Evolutionary conservation across 805 yeast genomes (phyloP).

Genomic region (Lachancea dasiensis): DNA sequence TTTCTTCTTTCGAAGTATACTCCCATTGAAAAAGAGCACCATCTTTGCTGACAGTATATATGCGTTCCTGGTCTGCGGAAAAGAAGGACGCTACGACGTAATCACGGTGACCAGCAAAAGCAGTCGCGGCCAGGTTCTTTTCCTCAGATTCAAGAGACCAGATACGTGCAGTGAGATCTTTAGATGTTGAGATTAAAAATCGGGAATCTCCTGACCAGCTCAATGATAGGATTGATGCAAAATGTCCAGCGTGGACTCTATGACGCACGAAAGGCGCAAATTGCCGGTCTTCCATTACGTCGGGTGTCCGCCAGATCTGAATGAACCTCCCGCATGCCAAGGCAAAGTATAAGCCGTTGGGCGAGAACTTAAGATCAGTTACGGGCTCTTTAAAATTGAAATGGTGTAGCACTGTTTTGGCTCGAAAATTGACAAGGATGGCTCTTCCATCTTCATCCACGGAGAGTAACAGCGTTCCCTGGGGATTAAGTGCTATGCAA

Average conservation of each 20-base stretch:
- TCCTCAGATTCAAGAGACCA: slow-evolving; percentile 70
- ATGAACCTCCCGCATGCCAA: slow-evolving; percentile 74
- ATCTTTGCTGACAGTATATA: slow-evolving; percentile 88
- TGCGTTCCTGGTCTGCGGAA: slow-evolving; percentile 78
- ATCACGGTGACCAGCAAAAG: slow-evolving; percentile 90
- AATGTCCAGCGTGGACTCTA: slow-evolving; percentile 89
- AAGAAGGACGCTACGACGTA: slow-evolving; percentile 84
- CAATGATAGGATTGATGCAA: slow-evolving; percentile 66
- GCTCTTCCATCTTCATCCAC: slow-evolving; percentile 93
- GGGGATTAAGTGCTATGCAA: slow-evolving; percentile 75
- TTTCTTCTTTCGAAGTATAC: slow-evolving; percentile 52
- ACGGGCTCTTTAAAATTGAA: slow-evolving; percentile 86
- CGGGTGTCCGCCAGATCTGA: slow-evolving; percentile 93
- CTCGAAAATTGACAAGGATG: slow-evolving; percentile 75
- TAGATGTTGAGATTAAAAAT: slow-evolving; percentile 77
- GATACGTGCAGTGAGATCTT: slow-evolving; percentile 83
- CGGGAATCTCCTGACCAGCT: slow-evolving; percentile 91
- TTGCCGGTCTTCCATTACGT: slow-evolving; percentile 72
- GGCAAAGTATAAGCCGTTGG: slow-evolving; percentile 85
- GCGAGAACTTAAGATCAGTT: slow-evolving; percentile 70
- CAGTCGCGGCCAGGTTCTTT: slow-evolving; percentile 66
- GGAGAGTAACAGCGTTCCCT: slow-evolving; percentile 70
- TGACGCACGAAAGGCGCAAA: slow-evolving; percentile 95
- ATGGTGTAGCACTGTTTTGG: slow-evolving; percentile 84
- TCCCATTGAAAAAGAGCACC: slow-evolving; percentile 95